phyloP scores from a whole-genome alignment of 495 filamentous ascomycete genomes.

The Hypoxylon rickii region DNA sequence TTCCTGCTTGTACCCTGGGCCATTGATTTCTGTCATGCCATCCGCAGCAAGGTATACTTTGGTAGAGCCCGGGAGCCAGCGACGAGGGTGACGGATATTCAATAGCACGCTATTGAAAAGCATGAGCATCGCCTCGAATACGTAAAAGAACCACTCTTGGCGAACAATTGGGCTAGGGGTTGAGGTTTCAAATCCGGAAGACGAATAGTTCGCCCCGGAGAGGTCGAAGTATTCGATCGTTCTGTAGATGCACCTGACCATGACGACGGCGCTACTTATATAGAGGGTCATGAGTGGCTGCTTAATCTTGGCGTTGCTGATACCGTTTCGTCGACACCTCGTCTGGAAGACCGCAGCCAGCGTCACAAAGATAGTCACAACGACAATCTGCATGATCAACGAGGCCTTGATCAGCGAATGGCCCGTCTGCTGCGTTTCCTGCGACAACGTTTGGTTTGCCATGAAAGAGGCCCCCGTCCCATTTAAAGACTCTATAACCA shows the following conservation, averaged over 20 bases:
- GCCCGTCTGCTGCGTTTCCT: slow-evolving; percentile 55
- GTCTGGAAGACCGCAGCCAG: slow-evolving; percentile 64
- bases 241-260: slow-evolving; percentile 67
- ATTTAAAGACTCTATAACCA: slow-evolving; percentile 67
- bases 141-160: slow-evolving; percentile 74
- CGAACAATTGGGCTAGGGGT: slow-evolving; percentile 58
- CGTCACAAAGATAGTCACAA: slow-evolving; percentile 64
- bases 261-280: slow-evolving; percentile 62
- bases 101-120: slow-evolving; percentile 62
- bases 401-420: slow-evolving; percentile 66
- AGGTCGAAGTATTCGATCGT: slow-evolving; percentile 64
- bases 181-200: slow-evolving; percentile 35
- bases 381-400: slow-evolving; percentile 67
- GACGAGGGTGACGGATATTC: slow-evolving; percentile 66
- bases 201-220: slow-evolving; percentile 39
- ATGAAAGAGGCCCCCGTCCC: slow-evolving; percentile 67
- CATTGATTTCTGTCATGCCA: slow-evolving; percentile 66
- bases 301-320: slow-evolving; percentile 60
- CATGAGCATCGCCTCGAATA: slow-evolving; percentile 72
- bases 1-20: slow-evolving; percentile 64
- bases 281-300: slow-evolving; percentile 65
- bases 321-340: slow-evolving; percentile 58
- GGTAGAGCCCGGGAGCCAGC: slow-evolving; percentile 62
- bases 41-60: slow-evolving; percentile 68
- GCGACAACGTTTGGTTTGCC: slow-evolving; percentile 57